A percentile compares a stretch with the other conserved stretches of the same genome.
Evolutionary conservation across 73 alveolate genomes (phyloP).

Genomic region (Tetrahymena elliotti): DNA sequence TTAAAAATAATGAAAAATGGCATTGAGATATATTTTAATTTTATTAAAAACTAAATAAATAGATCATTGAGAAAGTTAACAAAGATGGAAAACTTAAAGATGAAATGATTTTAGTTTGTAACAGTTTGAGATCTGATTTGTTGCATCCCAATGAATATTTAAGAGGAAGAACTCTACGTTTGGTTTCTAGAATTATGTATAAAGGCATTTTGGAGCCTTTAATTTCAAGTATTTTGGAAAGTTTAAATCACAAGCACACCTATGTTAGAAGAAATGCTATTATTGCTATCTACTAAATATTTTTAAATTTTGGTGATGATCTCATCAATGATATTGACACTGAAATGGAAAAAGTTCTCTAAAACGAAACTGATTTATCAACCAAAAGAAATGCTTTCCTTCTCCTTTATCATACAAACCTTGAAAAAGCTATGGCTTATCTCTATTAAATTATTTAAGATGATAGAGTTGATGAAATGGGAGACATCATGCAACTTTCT

Average conservation of each 20-base stretch:
- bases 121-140: slow-evolving; percentile 90
- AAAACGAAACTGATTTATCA: slow-evolving; percentile 89
- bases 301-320: slow-evolving; percentile 81
- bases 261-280: slow-evolving; percentile 95
- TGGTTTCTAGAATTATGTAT: slow-evolving; percentile 78
- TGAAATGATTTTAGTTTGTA: slow-evolving; percentile 93
- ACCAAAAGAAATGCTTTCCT: slow-evolving; percentile 94
- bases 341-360: slow-evolving; percentile 67
- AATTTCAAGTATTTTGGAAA: slow-evolving; percentile 79
- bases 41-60: background rate
- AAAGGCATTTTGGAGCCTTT: slow-evolving; percentile 82
- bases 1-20: no score
- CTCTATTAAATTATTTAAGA: slow-evolving; percentile 32
- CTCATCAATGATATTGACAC: slow-evolving; percentile 84
- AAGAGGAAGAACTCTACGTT: slow-evolving; percentile 91
- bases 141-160: slow-evolving; percentile 93
- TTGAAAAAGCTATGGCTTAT: slow-evolving; percentile 67
- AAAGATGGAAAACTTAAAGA: slow-evolving; percentile 93
- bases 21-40: no score
- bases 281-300: slow-evolving; percentile 83
- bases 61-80: slow-evolving; percentile 77
- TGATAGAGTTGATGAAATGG: slow-evolving; percentile 50
- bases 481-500: slow-evolving; percentile 67
- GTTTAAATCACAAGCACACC: slow-evolving; percentile 85
- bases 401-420: slow-evolving; percentile 63